Evolutionary conservation across 129 eudicot species (phyloP).

Genomic region (Kitagawia praeruptora): DNA sequence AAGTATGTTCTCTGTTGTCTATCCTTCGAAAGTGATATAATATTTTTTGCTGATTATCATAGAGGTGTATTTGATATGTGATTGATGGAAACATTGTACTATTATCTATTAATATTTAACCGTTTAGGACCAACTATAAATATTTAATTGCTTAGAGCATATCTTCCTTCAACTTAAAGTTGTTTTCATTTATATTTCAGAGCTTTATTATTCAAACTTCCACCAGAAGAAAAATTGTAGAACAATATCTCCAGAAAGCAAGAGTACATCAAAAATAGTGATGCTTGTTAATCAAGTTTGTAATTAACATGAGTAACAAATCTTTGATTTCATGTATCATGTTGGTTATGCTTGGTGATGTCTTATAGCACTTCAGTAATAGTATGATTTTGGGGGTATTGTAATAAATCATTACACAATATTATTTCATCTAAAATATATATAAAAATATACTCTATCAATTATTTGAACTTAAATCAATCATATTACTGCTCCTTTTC

Average conservation of each 20-base stretch:
- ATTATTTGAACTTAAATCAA: background rate
- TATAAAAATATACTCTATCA: no score
- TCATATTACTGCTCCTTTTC: background rate
- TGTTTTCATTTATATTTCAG: background rate
- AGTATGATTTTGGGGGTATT: background rate
- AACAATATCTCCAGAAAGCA: background rate
- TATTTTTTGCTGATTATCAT: background rate
- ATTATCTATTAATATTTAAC: no score
- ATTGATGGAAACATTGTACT: background rate
- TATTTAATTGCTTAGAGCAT: background rate
- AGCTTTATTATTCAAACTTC: background rate
- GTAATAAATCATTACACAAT: background rate
- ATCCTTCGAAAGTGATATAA: background rate
- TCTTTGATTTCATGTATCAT: background rate
- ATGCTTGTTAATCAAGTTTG: background rate
- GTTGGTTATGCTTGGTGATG: background rate
- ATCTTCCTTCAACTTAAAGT: background rate
- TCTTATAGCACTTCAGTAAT: background rate
- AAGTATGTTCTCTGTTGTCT: slow-evolving; percentile 23
- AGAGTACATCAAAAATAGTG: background rate
- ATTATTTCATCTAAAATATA: no score
- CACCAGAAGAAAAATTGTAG: background rate
- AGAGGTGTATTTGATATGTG: background rate
- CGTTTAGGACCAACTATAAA: background rate
- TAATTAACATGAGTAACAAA: background rate